Evolutionary conservation across 2,329 filamentous ascomycete genomes (phyloP).

Genomic region (Hypoxylon sp.): DNA sequence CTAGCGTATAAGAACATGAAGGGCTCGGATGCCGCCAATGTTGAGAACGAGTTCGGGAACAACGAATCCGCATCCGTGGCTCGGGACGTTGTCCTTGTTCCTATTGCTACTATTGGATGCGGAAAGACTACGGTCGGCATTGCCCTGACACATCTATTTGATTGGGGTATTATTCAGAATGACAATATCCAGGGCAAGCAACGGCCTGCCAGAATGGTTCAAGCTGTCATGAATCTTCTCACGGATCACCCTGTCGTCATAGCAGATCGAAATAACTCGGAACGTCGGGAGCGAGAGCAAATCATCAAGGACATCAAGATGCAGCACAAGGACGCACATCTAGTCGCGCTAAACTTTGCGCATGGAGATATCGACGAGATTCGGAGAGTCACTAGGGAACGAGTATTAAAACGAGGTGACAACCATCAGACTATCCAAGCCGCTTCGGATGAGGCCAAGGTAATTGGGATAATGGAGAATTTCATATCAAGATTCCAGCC

Average conservation of each 20-base stretch:
- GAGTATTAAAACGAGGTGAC: conserved; percentile 88
- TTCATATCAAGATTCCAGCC: conserved; percentile 90
- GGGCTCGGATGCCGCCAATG: conserved; percentile 86
- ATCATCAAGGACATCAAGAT: conserved; percentile 82
- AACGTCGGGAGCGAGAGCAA: conserved; percentile 88
- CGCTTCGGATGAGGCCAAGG: conserved; percentile 77
- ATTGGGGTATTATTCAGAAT: conserved; percentile 95
- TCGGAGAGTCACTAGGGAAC: conserved; percentile 78
- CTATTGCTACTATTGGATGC: conserved; percentile 93
- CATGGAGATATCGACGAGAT: conserved; percentile 84
- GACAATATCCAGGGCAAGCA: conserved; percentile 90
- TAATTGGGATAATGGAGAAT: conserved; percentile 92
- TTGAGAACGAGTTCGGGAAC: conserved; percentile 72
- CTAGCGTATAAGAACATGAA: conserved; percentile 85
- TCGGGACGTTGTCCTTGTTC: conserved; percentile 83
- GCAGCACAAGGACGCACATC: conserved; percentile 72
- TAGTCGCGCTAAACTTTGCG: conserved; percentile 90
- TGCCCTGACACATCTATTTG: conserved; percentile 84
- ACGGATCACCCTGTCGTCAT: conserved; percentile 78
- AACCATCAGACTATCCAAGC: conserved; percentile 99
- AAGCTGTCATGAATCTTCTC: conserved; percentile 75
- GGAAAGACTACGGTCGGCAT: conserved; percentile 95
- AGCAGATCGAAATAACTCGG: conserved; percentile 95
- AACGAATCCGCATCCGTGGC: conserved; percentile 64
- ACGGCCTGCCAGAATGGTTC: conserved; percentile 83